Evolutionary conservation across 768 basidiomycete genomes (phyloP).

Genomic region (Kwoniella sp.): DNA sequence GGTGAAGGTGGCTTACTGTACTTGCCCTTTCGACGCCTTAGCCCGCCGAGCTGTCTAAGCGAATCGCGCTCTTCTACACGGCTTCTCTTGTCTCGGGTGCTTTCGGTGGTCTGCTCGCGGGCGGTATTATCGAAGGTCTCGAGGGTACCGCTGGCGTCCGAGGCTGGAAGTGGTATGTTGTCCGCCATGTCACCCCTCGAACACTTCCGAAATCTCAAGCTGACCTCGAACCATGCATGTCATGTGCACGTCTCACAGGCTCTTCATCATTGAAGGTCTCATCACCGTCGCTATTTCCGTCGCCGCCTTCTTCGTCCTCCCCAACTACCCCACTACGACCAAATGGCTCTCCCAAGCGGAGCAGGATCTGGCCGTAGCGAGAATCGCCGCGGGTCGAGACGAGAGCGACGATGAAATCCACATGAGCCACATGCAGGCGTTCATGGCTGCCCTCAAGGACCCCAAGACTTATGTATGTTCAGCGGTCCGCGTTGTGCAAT

Average conservation of each 20-base stretch:
- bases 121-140: conserved; percentile 51
- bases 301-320: conserved; percentile 47
- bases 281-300: conserved; percentile 42
- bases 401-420: conserved; percentile 38
- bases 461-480: conserved; percentile 47
- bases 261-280: conserved; percentile 54
- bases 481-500: neutral
- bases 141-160: conserved; percentile 39
- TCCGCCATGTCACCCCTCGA: too few species aligned
- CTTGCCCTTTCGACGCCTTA: conserved; percentile 8
- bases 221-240: neutral
- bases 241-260: conserved; percentile 18
- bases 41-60: conserved; percentile 52
- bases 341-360: conserved; percentile 46
- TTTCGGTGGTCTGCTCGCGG: conserved; percentile 55
- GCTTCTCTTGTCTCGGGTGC: conserved; percentile 54
- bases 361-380: conserved; percentile 36
- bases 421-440: conserved; percentile 46
- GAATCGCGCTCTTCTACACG: conserved; percentile 54
- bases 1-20: neutral
- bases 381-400: conserved; percentile 29
- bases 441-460: conserved; percentile 48
- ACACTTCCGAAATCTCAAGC: too few species aligned
- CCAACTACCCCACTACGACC: conserved; percentile 52
- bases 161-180: conserved; percentile 56